phyloP scores from a whole-genome alignment of 2,329 filamentous ascomycete genomes.

The Colletotrichum eleusines region DNA sequence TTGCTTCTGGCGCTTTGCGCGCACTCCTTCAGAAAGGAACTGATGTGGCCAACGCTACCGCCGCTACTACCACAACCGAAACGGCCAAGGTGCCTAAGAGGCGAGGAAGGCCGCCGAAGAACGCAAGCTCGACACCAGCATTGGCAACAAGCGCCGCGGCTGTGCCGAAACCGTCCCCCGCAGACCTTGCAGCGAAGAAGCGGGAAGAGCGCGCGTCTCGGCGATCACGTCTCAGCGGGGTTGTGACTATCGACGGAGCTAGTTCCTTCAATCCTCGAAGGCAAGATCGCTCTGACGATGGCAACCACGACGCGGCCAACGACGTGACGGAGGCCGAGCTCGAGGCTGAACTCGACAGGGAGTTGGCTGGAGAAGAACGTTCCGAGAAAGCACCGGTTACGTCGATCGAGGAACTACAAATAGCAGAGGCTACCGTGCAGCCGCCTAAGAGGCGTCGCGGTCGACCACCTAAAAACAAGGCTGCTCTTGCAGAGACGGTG shows the following conservation, averaged over 20 bases:
- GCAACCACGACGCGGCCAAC: conserved; percentile 39
- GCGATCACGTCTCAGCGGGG: conserved; percentile 35
- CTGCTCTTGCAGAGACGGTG: conserved; percentile 2
- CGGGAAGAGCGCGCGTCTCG: conserved; percentile 38
- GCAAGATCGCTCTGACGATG: not conserved
- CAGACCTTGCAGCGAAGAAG: conserved; percentile 36
- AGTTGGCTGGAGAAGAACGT: conserved; percentile 46
- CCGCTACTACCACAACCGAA: conserved; percentile 42
- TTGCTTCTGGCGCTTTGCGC: conserved; percentile 54
- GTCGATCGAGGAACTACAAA: conserved; percentile 35
- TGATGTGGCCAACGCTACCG: conserved; percentile 35
- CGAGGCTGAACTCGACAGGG: conserved; percentile 51
- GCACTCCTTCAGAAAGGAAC: conserved; percentile 46
- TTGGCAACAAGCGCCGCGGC: conserved; percentile 21
- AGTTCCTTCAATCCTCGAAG: conserved; percentile 30
- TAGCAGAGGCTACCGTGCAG: conserved; percentile 9
- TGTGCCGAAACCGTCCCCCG: conserved; percentile 22
- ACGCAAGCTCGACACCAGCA: conserved; percentile 49
- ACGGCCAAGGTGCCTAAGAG: conserved; percentile 45
- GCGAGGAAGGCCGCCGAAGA: conserved; percentile 51
- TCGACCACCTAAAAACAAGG: conserved; percentile 37
- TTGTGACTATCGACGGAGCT: conserved; percentile 29
- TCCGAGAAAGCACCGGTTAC: conserved; percentile 14
- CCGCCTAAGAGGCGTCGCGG: conserved; percentile 34
- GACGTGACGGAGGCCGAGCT: conserved; percentile 49